Percentiles rank a stretch among this genome's conserved stretches.
Conservation (phyloP, 148 eudicot genomes). For the Arctostaphylos glauca region DNA sequence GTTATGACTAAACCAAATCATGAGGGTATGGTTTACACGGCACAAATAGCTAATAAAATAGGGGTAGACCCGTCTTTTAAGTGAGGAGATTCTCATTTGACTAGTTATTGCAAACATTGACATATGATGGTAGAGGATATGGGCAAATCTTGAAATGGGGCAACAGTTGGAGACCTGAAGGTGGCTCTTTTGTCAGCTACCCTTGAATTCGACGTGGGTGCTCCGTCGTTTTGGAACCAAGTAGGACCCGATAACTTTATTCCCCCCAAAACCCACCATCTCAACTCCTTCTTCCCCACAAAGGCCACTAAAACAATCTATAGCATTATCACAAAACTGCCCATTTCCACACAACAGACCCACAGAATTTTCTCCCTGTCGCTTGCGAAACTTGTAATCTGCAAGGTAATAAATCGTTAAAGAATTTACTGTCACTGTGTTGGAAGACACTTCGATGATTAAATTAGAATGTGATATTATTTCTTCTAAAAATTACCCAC, state of each 20-base stretch:
- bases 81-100: constrained; percentile 11
- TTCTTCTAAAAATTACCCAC: too few species aligned
- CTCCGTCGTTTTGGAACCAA: constrained; percentile 42
- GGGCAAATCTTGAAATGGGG: constrained; percentile 55
- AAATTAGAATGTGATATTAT: too few species aligned
- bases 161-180: constrained; percentile 20
- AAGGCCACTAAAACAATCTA: neutral
- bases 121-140: constrained; percentile 44
- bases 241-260: constrained; percentile 26
- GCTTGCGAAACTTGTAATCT: too few species aligned
- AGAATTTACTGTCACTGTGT: too few species aligned
- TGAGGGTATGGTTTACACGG: too few species aligned
- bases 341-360: neutral
- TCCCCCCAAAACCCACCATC: constrained; percentile 19
- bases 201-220: constrained; percentile 38
- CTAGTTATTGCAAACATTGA: constrained; percentile 25
- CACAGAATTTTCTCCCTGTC: too few species aligned
- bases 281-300: too few species aligned
- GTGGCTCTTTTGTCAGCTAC: constrained; percentile 33
- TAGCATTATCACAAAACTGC: constrained; percentile 8
- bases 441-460: too few species aligned
- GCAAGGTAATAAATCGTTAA: too few species aligned
- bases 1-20: too few species aligned
- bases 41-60: neutral
- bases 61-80: constrained; percentile 39